These are phyloP conservation scores for Oenanthe sinensis DNA, from an alignment of 129 eudicot species.

Conservation along the genomic window DNA sequence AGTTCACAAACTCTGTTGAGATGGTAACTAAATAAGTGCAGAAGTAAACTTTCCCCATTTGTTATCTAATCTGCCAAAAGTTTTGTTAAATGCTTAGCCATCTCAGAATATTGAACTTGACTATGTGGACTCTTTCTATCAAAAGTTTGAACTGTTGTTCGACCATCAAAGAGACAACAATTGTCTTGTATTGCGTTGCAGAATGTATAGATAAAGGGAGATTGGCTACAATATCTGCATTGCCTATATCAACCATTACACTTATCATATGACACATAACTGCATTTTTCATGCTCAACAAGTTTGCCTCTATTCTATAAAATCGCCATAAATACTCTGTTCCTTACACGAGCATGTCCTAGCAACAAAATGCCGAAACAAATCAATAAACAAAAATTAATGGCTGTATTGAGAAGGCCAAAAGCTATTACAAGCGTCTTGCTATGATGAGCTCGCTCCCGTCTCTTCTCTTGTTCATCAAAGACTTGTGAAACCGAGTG, in stretches of 20 bases:
- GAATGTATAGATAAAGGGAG: too few species aligned
- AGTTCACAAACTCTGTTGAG: too few species aligned
- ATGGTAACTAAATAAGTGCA: too few species aligned
- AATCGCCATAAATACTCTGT: slow-evolving; percentile 5
- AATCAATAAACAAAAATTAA: neutral
- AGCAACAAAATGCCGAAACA: slow-evolving; percentile 7
- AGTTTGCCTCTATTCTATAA: neutral
- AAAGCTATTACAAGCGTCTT: slow-evolving; percentile 10
- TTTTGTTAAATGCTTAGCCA: too few species aligned
- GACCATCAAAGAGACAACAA: neutral
- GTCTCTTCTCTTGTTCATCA: neutral
- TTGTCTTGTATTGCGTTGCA: neutral
- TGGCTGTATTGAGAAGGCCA: slow-evolving; percentile 4
- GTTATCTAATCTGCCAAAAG: too few species aligned
- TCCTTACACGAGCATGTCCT: slow-evolving; percentile 8
- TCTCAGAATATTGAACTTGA: too few species aligned
- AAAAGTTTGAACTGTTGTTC: too few species aligned
- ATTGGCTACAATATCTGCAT: too few species aligned
- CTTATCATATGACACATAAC: neutral
- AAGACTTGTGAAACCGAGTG: neutral
- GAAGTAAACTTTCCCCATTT: too few species aligned
- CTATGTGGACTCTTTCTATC: neutral
- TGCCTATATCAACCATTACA: neutral
- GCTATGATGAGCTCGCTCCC: neutral
- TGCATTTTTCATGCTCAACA: neutral